Evolutionary conservation across 352 stramenopile species (phyloP).

Genomic region (Peronospora destructor): DNA sequence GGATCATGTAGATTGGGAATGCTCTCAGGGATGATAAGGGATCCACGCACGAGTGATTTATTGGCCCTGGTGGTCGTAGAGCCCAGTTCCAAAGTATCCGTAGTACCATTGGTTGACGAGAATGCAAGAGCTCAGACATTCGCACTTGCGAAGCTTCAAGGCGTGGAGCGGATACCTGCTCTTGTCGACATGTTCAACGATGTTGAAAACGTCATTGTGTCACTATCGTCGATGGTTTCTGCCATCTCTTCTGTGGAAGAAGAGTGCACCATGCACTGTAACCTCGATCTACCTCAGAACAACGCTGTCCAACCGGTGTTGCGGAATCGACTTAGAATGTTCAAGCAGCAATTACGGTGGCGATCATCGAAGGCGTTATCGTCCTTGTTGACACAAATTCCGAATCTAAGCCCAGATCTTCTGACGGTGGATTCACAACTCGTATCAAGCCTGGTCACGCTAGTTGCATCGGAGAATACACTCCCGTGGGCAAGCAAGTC

Average conservation of each 20-base stretch:
- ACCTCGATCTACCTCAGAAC: slow-evolving; percentile 63
- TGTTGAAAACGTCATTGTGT: slow-evolving; percentile 43
- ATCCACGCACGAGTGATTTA: slow-evolving; percentile 31
- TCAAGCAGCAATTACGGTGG: slow-evolving; percentile 80
- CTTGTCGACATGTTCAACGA: slow-evolving; percentile 76
- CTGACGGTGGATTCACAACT: slow-evolving; percentile 57
- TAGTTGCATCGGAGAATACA: slow-evolving; percentile 54
- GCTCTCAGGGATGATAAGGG: slow-evolving; percentile 39
- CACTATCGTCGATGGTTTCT: slow-evolving; percentile 49
- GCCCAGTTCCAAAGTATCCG: slow-evolving; percentile 5
- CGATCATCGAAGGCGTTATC: slow-evolving; percentile 65
- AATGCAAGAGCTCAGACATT: slow-evolving; percentile 24
- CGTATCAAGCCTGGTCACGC: slow-evolving; percentile 44
- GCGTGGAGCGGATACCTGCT: slow-evolving; percentile 65
- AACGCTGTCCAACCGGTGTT: slow-evolving; percentile 54
- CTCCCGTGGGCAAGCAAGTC: slow-evolving; percentile 25
- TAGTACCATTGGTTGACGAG: slow-evolving; percentile 14
- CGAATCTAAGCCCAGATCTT: slow-evolving; percentile 30
- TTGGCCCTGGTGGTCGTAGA: slow-evolving; percentile 29
- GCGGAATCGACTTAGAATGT: slow-evolving; percentile 48
- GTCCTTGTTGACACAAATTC: slow-evolving; percentile 65
- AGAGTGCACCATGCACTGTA: slow-evolving; percentile 24
- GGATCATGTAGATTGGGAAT: slow-evolving; percentile 16
- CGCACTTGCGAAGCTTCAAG: slow-evolving; percentile 46
- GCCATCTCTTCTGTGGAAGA: slow-evolving; percentile 21